phyloP scores from a whole-genome alignment of 106 monocot genomes.

The Vanilla planifolia region DNA sequence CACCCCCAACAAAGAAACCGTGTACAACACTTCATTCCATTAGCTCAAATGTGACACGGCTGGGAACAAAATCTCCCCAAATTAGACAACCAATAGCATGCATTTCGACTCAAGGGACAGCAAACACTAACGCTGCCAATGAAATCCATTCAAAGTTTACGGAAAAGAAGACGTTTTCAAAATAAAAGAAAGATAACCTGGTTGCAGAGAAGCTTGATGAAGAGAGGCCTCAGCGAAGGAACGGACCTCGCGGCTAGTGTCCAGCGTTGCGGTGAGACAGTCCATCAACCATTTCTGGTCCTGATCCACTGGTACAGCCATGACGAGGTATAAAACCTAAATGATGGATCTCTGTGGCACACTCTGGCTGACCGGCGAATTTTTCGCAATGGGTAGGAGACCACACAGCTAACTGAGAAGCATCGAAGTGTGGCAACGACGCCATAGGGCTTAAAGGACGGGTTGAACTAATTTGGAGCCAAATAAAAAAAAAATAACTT shows the following conservation, averaged over 20 bases:
- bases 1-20: no score
- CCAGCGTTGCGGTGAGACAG: constrained; percentile 81
- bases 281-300: constrained; percentile 92
- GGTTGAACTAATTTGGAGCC: no score
- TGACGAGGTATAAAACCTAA: background rate
- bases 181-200: constrained; percentile 32
- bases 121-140: background rate
- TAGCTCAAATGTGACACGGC: no score
- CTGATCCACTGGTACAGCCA: constrained; percentile 28
- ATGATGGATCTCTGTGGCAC: background rate
- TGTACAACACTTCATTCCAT: no score
- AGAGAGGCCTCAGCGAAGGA: constrained; percentile 92
- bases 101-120: background rate
- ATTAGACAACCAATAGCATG: background rate
- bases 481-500: no score
- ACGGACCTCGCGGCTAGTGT: constrained; percentile 65
- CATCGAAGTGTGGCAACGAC: no score
- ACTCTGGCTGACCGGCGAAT: no score
- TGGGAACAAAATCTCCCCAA: no score
- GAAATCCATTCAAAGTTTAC: background rate
- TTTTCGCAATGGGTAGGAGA: no score
- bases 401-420: no score
- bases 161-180: background rate
- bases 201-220: constrained; percentile 78
- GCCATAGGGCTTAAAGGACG: no score